Evolutionary conservation across 441 rosid genomes (phyloP), one percentile per base, ranked within the genome.

Genomic region (Viola pubescens): DNA sequence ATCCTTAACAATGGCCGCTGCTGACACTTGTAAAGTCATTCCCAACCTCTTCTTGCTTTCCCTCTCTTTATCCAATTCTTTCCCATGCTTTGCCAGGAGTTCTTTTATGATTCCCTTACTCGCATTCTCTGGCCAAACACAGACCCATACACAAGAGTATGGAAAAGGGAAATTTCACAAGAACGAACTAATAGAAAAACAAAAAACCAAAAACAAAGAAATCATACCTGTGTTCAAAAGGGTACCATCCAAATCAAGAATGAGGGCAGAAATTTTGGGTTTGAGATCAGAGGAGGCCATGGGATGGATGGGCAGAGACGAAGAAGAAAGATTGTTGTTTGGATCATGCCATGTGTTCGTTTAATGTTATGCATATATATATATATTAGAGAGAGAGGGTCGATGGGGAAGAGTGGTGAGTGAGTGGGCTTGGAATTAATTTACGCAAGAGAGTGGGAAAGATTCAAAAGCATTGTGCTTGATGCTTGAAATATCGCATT

Each of bases 71-170:
- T 69, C 58, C 62, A 78, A 34, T 50, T 63, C 66, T 62, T 65
- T 75, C 50, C 79, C 77, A 55, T 75, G 70, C 58, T 68, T 72
- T 1, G 73, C 75, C 67, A 78, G 43, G 58, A 78, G 74, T 13
- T 72, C 79, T 67, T 54, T 60, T 58, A 78, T 26, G 40, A 70
- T 73, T 9, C 67, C 73, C 61, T 70, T 72, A 6, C 73, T 60
- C 16, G 64, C 70, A 41, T 26, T 60, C 63, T 78, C 82, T 78
- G 41, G 50, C 38, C 67, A 61, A 6, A 2, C 34, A 26, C 2
- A 26, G 34, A 26, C 12, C 38, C 34, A 41, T 41, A 14, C 12
- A 4, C 47, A 56, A 19, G 42, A 7, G 12, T 34, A 13, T 12
- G n/a, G 26, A 12, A 39, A 0, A n/a, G 5, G 7, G 11, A 11